phyloP scores from a whole-genome alignment of 148 eudicot species.

The Rhododendron vialii region DNA sequence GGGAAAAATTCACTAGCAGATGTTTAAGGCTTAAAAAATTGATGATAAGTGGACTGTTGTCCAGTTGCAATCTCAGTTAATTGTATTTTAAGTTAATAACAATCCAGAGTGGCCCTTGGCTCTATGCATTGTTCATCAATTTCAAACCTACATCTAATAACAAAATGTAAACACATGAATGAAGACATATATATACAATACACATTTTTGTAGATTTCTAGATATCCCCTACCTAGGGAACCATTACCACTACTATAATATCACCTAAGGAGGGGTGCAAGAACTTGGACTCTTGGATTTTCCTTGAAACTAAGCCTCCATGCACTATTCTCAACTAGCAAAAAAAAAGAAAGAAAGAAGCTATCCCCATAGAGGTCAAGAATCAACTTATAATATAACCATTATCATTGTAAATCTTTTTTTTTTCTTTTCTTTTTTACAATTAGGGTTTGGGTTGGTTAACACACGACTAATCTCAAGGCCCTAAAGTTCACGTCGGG shows the following conservation, averaged over 20 bases:
- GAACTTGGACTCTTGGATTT: neutral
- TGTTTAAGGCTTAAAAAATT: too few relatives aligned
- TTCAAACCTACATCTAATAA: neutral
- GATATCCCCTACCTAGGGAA: neutral
- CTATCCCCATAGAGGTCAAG: neutral
- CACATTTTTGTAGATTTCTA: neutral
- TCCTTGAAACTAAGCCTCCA: neutral
- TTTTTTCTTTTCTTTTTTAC: too few relatives aligned
- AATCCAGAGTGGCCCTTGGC: neutral
- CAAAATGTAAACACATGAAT: neutral
- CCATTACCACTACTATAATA: neutral
- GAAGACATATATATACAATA: neutral
- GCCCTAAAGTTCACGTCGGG: neutral
- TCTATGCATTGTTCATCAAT: neutral
- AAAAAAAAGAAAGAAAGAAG: neutral
- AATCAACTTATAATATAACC: neutral
- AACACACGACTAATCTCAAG: neutral
- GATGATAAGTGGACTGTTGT: neutral
- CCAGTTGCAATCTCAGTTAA: neutral
- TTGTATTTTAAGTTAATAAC: neutral
- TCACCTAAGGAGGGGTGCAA: neutral
- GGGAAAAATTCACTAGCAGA: neutral
- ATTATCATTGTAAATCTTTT: neutral
- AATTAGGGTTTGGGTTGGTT: too few relatives aligned
- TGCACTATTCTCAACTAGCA: neutral